phyloP scores from a whole-genome alignment of 345 rosid species.

The Dipteronia sinensis region DNA sequence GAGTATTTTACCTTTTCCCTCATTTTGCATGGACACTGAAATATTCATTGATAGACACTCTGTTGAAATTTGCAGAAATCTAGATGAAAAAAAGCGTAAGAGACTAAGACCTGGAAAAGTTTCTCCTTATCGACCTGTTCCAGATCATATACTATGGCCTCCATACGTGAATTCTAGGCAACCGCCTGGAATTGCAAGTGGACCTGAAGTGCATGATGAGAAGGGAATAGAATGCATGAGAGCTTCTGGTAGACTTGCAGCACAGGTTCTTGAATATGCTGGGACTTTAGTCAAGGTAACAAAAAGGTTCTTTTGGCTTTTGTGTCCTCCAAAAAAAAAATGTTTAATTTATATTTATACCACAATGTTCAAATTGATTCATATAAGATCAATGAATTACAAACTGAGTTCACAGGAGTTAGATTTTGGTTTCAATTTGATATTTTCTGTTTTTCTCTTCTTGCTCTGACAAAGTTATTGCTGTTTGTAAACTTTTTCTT shows the following conservation, averaged over 20 bases:
- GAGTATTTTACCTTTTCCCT: too few relatives aligned
- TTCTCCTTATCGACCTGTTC: constrained; percentile 79
- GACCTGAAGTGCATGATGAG: constrained; percentile 73
- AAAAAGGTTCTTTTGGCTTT: not conserved
- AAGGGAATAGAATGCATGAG: constrained; percentile 82
- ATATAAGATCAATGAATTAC: not conserved
- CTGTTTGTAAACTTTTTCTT: not conserved
- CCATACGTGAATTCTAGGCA: constrained; percentile 59
- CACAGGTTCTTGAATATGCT: constrained; percentile 75
- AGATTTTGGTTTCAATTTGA: not conserved
- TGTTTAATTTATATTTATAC: not conserved
- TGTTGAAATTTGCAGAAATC: constrained; percentile 44
- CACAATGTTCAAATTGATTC: not conserved
- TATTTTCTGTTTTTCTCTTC: not conserved
- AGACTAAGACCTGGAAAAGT: constrained; percentile 65
- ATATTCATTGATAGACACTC: constrained; percentile 6
- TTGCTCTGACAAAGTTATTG: not conserved
- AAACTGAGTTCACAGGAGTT: not conserved
- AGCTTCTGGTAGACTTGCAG: constrained; percentile 93
- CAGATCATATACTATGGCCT: constrained; percentile 63
- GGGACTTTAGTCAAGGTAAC: constrained; percentile 87
- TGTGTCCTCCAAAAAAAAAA: not conserved
- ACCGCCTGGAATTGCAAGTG: constrained; percentile 70
- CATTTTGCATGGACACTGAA: not conserved
- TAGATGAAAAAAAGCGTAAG: constrained; percentile 56